phyloP scores from a whole-genome alignment of 208 protist genomes.

The Trypanosoma grayi region DNA sequence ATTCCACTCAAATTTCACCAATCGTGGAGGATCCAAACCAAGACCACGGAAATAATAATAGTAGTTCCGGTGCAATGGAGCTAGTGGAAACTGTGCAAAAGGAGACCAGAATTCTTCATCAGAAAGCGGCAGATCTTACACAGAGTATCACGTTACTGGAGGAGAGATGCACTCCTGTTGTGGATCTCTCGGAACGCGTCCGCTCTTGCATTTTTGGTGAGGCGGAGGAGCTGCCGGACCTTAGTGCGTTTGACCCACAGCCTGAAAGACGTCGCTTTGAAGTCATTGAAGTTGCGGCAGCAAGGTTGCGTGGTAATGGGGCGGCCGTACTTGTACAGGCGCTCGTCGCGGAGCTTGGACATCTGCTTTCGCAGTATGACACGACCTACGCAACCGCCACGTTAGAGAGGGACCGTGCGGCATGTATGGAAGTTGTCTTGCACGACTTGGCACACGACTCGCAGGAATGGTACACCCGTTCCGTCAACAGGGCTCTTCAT shows the following conservation, averaged over 20 bases:
- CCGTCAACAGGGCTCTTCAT: background rate
- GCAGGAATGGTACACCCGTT: constrained; percentile 16
- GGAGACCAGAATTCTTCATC: background rate
- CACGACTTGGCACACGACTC: constrained; percentile 11
- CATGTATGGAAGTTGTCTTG: background rate
- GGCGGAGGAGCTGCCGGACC: background rate
- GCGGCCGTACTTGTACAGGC: constrained; percentile 4
- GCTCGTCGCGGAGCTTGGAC: background rate
- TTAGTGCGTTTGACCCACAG: constrained; percentile 8
- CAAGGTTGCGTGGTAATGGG: background rate
- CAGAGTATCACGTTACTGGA: background rate
- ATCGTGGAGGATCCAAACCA: background rate
- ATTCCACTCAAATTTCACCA: background rate
- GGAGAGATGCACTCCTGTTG: background rate
- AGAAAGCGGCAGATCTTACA: background rate
- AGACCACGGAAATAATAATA: background rate
- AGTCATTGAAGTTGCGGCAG: background rate
- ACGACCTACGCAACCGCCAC: background rate
- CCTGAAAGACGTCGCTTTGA: constrained; percentile 3
- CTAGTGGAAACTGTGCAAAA: constrained; percentile 6
- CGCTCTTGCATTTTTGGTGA: constrained; percentile 8
- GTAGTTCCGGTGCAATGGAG: background rate
- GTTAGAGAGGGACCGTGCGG: background rate
- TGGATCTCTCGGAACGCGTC: background rate
- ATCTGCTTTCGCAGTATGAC: constrained; percentile 3